Conservation (phyloP, 768 basidiomycete species). For the Inosperma sp. region DNA sequence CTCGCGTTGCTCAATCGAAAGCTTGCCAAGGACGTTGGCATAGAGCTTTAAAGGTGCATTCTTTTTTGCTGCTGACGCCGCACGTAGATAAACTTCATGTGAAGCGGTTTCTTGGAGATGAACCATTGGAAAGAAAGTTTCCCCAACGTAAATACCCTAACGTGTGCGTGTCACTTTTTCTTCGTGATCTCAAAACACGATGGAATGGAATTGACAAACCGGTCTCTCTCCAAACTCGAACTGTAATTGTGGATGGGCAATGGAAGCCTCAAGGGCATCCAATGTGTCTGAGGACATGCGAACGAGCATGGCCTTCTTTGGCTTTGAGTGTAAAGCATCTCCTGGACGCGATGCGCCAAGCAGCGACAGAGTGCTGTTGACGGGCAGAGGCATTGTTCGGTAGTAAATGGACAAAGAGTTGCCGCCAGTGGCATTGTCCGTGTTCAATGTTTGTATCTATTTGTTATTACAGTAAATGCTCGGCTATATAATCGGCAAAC, state of each 20-base stretch:
- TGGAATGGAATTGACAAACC: constrained; percentile 35
- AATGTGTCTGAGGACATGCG: constrained; percentile 71
- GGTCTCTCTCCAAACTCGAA: constrained; percentile 60
- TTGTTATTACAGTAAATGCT: constrained; percentile 49
- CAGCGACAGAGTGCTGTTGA: constrained; percentile 49
- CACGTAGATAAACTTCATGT: constrained; percentile 72
- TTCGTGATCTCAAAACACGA: constrained; percentile 3
- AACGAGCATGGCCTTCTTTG: constrained; percentile 72
- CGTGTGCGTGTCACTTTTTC: constrained; percentile 8
- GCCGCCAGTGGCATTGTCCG: not conserved
- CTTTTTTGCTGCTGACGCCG: constrained; percentile 52
- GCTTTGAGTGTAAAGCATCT: constrained; percentile 51
- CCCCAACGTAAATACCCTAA: constrained; percentile 65
- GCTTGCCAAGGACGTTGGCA: constrained; percentile 71
- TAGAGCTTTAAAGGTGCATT: constrained; percentile 66
- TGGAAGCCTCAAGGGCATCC: constrained; percentile 57
- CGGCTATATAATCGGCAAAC: constrained; percentile 69
- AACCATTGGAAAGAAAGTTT: constrained; percentile 58
- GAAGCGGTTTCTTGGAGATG: constrained; percentile 47
- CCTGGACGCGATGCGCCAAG: constrained; percentile 54
- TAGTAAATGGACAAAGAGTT: not conserved
- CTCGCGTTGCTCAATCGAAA: constrained; percentile 59
- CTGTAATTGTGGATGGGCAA: constrained; percentile 42
- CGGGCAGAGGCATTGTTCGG: constrained; percentile 62
- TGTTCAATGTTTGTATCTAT: not conserved